phyloP scores from a whole-genome alignment of 2,329 filamentous ascomycete species.

The Decorospora gaudefroyi region DNA sequence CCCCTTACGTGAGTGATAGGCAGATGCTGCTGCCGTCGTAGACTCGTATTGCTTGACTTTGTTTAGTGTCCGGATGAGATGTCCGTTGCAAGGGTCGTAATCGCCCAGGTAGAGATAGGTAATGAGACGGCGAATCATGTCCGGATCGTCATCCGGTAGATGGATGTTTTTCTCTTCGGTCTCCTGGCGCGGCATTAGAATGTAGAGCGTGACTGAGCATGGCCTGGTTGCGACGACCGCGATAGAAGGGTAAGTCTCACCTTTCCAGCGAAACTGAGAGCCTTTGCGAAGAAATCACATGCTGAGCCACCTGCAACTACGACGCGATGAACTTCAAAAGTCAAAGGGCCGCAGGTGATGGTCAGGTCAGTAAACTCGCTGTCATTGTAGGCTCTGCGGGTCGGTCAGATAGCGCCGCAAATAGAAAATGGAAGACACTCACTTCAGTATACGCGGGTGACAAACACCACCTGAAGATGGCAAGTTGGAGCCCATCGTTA shows the following conservation, averaged over 20 bases:
- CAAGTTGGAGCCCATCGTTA: background rate
- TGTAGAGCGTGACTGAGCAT: too few relatives aligned
- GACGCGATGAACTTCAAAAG: constrained; percentile 20
- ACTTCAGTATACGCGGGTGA: background rate
- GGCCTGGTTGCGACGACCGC: too few relatives aligned
- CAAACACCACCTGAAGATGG: too few relatives aligned
- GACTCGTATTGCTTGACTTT: constrained; percentile 7
- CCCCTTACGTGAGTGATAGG: constrained; percentile 1
- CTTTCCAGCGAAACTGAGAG: constrained; percentile 10
- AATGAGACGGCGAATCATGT: constrained; percentile 26
- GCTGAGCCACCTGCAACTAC: constrained; percentile 21
- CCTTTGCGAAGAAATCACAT: constrained; percentile 24
- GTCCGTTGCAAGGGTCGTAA: constrained; percentile 19
- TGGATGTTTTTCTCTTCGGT: constrained; percentile 14
- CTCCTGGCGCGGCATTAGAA: constrained; percentile 13
- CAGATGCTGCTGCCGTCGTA: background rate
- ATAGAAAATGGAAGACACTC: background rate
- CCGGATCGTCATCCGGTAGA: constrained; percentile 25
- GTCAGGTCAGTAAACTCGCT: constrained; percentile 25
- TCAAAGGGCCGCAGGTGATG: constrained; percentile 21
- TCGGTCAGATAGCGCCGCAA: background rate
- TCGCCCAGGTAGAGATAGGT: constrained; percentile 27
- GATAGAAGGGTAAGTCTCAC: too few relatives aligned
- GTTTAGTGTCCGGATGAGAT: background rate
- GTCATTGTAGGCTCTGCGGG: constrained; percentile 14